Evolutionary conservation across 2,329 filamentous ascomycete species (phyloP).

Genomic region (Aspergillus pseudoviridinutans): DNA sequence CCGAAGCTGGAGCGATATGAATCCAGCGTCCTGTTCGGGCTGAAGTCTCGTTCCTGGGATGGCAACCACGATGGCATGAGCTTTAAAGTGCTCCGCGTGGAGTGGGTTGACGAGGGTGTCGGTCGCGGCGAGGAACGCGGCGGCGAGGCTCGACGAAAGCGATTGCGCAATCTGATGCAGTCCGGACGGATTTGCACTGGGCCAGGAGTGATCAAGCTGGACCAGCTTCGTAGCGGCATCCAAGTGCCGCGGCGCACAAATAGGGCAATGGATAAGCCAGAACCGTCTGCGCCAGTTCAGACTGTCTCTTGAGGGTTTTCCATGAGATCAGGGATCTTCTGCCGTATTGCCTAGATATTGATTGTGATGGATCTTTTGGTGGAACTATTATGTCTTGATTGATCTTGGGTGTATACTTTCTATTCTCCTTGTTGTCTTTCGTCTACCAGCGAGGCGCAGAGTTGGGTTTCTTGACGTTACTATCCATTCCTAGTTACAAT

Average conservation of each 20-base stretch:
- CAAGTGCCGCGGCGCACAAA: slow-evolving; percentile 25
- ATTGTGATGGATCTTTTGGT: not conserved
- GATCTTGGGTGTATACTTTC: slow-evolving; percentile 3
- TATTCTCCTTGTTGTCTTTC: not conserved
- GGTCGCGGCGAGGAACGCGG: slow-evolving; percentile 45
- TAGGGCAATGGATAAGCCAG: slow-evolving; percentile 21
- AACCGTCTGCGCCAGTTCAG: slow-evolving; percentile 26
- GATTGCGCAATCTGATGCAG: slow-evolving; percentile 44
- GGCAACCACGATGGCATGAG: slow-evolving; percentile 80
- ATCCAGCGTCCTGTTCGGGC: slow-evolving; percentile 70
- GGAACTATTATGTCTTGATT: not conserved
- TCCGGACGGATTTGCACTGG: slow-evolving; percentile 42
- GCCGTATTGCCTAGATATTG: not conserved
- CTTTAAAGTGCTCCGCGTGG: slow-evolving; percentile 75
- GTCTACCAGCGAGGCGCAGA: slow-evolving; percentile 19
- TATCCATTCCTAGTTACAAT: slow-evolving; percentile 1
- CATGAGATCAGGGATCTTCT: not conserved
- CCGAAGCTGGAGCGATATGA: slow-evolving; percentile 74
- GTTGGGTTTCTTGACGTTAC: slow-evolving; percentile 2
- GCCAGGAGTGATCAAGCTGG: slow-evolving; percentile 31
- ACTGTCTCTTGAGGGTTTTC: slow-evolving; percentile 23
- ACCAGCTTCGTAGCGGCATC: slow-evolving; percentile 31
- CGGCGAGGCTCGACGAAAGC: slow-evolving; percentile 46
- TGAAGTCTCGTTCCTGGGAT: slow-evolving; percentile 77
- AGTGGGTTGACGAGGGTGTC: slow-evolving; percentile 75